Evolutionary conservation across 1,139 yeast genomes (phyloP).

Genomic region (Oligophagozyma castellii): DNA sequence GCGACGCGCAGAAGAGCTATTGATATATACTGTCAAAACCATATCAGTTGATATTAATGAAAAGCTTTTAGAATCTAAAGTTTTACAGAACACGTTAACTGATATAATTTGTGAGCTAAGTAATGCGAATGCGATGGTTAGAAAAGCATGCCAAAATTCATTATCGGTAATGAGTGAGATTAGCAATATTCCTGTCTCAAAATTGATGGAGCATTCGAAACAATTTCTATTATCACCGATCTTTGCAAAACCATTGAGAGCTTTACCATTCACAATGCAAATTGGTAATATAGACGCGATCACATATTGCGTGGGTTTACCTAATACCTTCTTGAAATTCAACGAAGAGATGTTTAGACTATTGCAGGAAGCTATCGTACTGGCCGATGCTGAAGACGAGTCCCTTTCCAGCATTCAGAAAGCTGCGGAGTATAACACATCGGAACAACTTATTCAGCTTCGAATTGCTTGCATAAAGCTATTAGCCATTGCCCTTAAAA

Average conservation of each 20-base stretch:
- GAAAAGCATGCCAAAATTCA: slow-evolving; percentile 70
- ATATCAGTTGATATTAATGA: slow-evolving; percentile 28
- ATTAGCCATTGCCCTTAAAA: slow-evolving; percentile 70
- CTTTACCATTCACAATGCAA: slow-evolving; percentile 96
- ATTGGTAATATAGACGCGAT: slow-evolving; percentile 97
- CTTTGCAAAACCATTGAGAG: slow-evolving; percentile 91
- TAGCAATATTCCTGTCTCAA: slow-evolving; percentile 54
- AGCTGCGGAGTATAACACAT: slow-evolving; percentile 72
- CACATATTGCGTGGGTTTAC: slow-evolving; percentile 72
- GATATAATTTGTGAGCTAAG: slow-evolving; percentile 86
- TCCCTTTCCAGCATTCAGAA: slow-evolving; percentile 80
- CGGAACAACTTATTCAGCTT: slow-evolving; percentile 73
- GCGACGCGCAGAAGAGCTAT: slow-evolving; percentile 53
- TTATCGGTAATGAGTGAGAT: slow-evolving; percentile 55
- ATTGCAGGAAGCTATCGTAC: slow-evolving; percentile 77
- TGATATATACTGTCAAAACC: slow-evolving; percentile 38
- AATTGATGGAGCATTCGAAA: slow-evolving; percentile 71
- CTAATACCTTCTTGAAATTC: slow-evolving; percentile 69
- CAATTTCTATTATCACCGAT: slow-evolving; percentile 78
- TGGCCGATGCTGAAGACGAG: slow-evolving; percentile 97
- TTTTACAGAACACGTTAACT: slow-evolving; percentile 75
- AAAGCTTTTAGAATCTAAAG: slow-evolving; percentile 45
- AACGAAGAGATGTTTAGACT: slow-evolving; percentile 80
- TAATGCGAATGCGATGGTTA: slow-evolving; percentile 69
- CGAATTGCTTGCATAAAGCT: slow-evolving; percentile 82